phyloP scores from a whole-genome alignment of 768 basidiomycete genomes.

The Hemileccinum rubropunctum region DNA sequence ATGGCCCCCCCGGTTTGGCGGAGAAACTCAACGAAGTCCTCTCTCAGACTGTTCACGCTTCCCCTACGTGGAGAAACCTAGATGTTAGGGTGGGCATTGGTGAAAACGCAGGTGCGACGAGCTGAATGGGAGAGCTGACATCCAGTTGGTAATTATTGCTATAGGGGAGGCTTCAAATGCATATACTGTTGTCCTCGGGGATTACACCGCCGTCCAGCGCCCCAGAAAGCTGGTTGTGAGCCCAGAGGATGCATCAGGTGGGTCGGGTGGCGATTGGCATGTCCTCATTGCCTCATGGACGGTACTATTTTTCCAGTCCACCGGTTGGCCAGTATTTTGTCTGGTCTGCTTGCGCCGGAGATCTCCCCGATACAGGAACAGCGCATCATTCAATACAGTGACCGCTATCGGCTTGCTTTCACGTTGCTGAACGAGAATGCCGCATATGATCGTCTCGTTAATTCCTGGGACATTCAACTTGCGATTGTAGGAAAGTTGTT shows the following conservation, averaged over 20 bases:
- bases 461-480: constrained; percentile 70
- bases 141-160: constrained; percentile 6
- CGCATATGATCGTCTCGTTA: constrained; percentile 53
- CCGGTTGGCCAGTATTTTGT: constrained; percentile 39
- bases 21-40: constrained; percentile 29
- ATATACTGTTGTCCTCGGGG: constrained; percentile 26
- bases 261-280: constrained; percentile 8
- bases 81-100: constrained; percentile 33
- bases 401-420: constrained; percentile 85
- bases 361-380: constrained; percentile 50
- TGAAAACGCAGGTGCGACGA: constrained; percentile 35
- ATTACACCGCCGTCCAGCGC: constrained; percentile 20
- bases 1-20: constrained; percentile 14
- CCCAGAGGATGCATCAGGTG: constrained; percentile 29
- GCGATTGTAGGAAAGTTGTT: constrained; percentile 59
- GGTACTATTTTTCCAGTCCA: constrained; percentile 26
- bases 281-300: constrained; percentile 10
- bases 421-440: constrained; percentile 91
- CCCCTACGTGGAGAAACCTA: constrained; percentile 44
- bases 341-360: constrained; percentile 40
- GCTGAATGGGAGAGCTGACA: background rate
- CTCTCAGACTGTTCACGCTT: constrained; percentile 10
- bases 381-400: constrained; percentile 70
- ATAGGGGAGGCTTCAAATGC: constrained; percentile 16
- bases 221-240: constrained; percentile 20